phyloP scores from a whole-genome alignment of 2,329 filamentous ascomycete species.

The Fusarium anthophilum region DNA sequence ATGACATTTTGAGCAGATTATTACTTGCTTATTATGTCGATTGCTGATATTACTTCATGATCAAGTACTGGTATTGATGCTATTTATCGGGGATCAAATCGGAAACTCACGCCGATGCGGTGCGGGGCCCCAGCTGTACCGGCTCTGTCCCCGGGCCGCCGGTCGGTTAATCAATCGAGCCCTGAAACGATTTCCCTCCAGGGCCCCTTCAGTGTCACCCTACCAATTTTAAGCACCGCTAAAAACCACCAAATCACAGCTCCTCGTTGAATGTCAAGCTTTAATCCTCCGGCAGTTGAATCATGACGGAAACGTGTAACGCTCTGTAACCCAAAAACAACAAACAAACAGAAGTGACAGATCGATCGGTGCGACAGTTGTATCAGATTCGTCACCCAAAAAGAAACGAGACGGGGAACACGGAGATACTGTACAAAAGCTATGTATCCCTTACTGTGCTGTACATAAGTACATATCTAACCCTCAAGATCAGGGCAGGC shows the following conservation, averaged over 20 bases:
- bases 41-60: not conserved
- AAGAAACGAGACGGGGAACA: not conserved
- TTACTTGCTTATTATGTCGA: not conserved
- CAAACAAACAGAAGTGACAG: not conserved
- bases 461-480: not conserved
- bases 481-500: not conserved
- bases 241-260: not conserved
- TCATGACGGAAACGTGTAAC: slow-evolving; percentile 4
- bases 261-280: not conserved
- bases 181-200: not conserved
- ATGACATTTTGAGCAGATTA: not conserved
- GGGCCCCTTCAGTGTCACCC: not conserved
- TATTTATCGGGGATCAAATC: not conserved
- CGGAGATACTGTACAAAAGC: not conserved
- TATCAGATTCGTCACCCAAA: not conserved
- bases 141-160: not conserved
- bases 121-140: not conserved
- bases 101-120: not conserved
- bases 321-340: not conserved
- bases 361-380: slow-evolving; percentile 6
- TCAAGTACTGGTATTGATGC: not conserved
- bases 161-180: not conserved
- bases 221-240: not conserved
- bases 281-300: slow-evolving; percentile 16
- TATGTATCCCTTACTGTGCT: not conserved